Percentiles rank a stretch among this genome's conserved stretches.
Evolutionary conservation across 345 rosid species (phyloP).

Genomic region (Salix suchowensis): DNA sequence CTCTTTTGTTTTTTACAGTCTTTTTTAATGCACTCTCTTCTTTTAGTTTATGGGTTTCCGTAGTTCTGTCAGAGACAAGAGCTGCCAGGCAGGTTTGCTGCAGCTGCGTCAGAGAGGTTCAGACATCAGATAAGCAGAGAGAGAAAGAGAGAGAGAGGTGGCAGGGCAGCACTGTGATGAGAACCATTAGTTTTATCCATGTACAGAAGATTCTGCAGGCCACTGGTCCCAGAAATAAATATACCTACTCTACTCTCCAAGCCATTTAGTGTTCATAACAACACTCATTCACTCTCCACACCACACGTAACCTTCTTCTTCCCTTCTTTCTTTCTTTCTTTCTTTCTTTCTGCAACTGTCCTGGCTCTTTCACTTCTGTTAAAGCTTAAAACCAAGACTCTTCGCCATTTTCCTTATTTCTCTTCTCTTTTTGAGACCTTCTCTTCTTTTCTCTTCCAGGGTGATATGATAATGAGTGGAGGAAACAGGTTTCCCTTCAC

Average conservation of each 20-base stretch:
- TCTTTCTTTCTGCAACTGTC: conserved; percentile 1
- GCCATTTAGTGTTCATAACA: background rate
- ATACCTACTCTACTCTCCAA: conserved; percentile 41
- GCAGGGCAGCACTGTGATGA: conserved; percentile 43
- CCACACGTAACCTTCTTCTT: background rate
- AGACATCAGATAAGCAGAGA: conserved; percentile 39
- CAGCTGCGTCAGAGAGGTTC: conserved; percentile 42
- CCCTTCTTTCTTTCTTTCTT: background rate
- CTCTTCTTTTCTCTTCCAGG: background rate
- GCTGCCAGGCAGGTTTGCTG: conserved; percentile 47
- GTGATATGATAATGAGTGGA: conserved; percentile 21
- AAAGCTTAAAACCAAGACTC: background rate
- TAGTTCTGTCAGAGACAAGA: conserved; percentile 69
- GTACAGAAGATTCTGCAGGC: conserved; percentile 62
- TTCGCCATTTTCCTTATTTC: background rate
- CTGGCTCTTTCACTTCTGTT: conserved; percentile 5
- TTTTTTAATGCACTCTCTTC: conserved; percentile 20
- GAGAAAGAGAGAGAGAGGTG: conserved; percentile 15
- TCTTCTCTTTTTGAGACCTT: background rate
- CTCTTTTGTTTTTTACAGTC: conserved; percentile 16
- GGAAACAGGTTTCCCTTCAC: conserved; percentile 67
- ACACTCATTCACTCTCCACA: background rate
- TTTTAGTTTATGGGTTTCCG: conserved; percentile 67
- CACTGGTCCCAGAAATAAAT: conserved; percentile 66
- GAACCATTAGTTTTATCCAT: conserved; percentile 59